A percentile compares a stretch with the other conserved stretches of the same genome.
phyloP scores from a whole-genome alignment of 2,329 filamentous ascomycete genomes.

The Aspergillus proliferans region DNA sequence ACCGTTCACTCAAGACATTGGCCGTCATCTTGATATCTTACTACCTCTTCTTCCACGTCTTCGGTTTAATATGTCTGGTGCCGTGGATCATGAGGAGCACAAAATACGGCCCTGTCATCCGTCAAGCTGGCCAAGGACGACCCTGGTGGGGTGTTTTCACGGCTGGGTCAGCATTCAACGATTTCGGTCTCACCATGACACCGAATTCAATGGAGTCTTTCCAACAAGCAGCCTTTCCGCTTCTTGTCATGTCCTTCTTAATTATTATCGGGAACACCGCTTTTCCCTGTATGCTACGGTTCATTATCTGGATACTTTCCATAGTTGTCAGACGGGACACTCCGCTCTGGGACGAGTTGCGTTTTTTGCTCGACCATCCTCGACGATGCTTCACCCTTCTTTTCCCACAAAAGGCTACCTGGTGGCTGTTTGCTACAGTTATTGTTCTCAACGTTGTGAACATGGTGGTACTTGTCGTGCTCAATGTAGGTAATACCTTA shows the following conservation, averaged over 20 bases:
- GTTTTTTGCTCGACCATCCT: slow-evolving; percentile 88
- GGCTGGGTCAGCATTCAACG: slow-evolving; percentile 81
- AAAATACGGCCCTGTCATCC: slow-evolving; percentile 61
- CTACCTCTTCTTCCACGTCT: slow-evolving; percentile 73
- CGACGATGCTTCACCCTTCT: slow-evolving; percentile 92
- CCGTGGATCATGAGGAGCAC: slow-evolving; percentile 67
- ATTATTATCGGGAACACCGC: slow-evolving; percentile 94
- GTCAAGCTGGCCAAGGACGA: slow-evolving; percentile 54
- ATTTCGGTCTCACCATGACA: slow-evolving; percentile 88
- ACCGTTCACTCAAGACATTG: slow-evolving; percentile 81
- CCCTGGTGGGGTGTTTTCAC: slow-evolving; percentile 94
- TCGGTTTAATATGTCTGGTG: slow-evolving; percentile 66
- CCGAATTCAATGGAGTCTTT: slow-evolving; percentile 93
- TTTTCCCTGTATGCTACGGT: slow-evolving; percentile 88
- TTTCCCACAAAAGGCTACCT: slow-evolving; percentile 83
- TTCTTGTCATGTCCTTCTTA: slow-evolving; percentile 74
- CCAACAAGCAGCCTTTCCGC: slow-evolving; percentile 64
- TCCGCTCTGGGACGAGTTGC: slow-evolving; percentile 79
- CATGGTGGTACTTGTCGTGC: slow-evolving; percentile 81
- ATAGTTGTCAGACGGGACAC: slow-evolving; percentile 59
- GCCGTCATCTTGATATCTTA: slow-evolving; percentile 72
- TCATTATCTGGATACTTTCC: slow-evolving; percentile 80
- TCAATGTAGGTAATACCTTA: slow-evolving; percentile 50
- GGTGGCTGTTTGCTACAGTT: slow-evolving; percentile 90
- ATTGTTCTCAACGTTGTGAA: slow-evolving; percentile 77